Evolutionary conservation across 2,329 filamentous ascomycete species (phyloP), one percentile per base, ranked within the genome.

Genomic region (Claviceps sp.): DNA sequence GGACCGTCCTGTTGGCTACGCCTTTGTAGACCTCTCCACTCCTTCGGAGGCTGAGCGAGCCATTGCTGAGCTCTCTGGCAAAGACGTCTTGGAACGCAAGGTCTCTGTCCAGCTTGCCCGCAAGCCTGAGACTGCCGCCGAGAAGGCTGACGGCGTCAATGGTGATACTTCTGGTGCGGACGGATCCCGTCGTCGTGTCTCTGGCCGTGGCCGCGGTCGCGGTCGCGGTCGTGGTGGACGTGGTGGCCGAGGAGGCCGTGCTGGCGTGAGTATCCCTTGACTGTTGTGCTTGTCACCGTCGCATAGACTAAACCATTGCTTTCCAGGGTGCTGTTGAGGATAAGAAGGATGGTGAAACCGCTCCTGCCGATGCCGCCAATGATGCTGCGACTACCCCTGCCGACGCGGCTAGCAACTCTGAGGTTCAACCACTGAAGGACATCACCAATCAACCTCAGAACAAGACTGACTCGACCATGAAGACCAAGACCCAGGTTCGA

Each of bases 21-120:
- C 93, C 68, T 98, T 98, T 69, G 93, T 98, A 70, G 93, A 97
- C 68, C 86, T 98, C 59, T 94, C 88, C 56, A 96, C 91, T 58
- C 88, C 93, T 55, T 82, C 82, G 60, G 93, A 97, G 77, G 93
- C 93, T 58, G 88, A 96, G 74, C 88, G 89, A 70, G 93, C 93
- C 66, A 97, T 98, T 64, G 78, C 81, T 63, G 88, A 95, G 74
- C 86, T 98, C 60, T 96, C 93, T 64, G 91, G 91, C 71, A 90
- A 96, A 78, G 89, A 94, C 75, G 93, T 98, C 64, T 83, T 97
- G 54, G 89, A 96, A 73, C 91, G 93, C 72, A 97, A 97, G 85
- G 93, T 97, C 66, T 97, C 90, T 45, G 93, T 98, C 60, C 93
- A 98, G 78, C 85, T 96, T 65, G 93, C 93, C 65, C 91, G 91